Percentiles rank a stretch among this genome's conserved stretches.
These are phyloP conservation scores for Annona cherimola DNA, from an alignment of 164 flowering plant species.

Conservation along the genomic window DNA sequence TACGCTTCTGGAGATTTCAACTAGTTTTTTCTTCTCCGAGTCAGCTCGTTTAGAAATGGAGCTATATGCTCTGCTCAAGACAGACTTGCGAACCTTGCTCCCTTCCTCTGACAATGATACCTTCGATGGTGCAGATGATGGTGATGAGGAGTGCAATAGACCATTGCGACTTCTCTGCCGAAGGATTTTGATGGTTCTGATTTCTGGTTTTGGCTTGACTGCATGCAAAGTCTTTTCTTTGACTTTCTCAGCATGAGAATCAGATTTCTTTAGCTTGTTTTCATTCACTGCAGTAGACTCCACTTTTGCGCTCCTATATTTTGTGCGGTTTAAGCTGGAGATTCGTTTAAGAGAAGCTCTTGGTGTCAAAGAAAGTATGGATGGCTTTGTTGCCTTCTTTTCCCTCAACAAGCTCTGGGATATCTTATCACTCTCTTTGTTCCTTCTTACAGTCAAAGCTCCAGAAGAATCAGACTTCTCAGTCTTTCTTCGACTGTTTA, in stretches of 20 bases:
- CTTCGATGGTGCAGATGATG: constrained; percentile 12
- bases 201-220: constrained; percentile 28
- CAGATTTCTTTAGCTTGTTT: constrained; percentile 11
- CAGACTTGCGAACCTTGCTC: constrained; percentile 9
- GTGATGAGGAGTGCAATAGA: constrained; percentile 14
- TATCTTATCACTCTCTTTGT: constrained; percentile 2
- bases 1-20: constrained; percentile 11
- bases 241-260: constrained; percentile 20
- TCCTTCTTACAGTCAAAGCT: constrained; percentile 10
- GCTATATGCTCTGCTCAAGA: constrained; percentile 8
- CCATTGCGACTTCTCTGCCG: constrained; percentile 4
- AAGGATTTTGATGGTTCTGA: constrained; percentile 7
- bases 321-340: constrained; percentile 25
- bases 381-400: constrained; percentile 20
- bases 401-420: constrained; percentile 16
- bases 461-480: background rate
- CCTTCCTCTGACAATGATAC: constrained; percentile 11
- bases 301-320: constrained; percentile 18
- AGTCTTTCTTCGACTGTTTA: constrained; percentile 3
- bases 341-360: constrained; percentile 24
- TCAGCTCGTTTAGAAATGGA: constrained; percentile 12
- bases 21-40: constrained; percentile 7
- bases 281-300: constrained; percentile 23
- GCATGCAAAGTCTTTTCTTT: constrained; percentile 34
- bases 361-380: constrained; percentile 25